Evolutionary conservation across 176 grass and related monocot species (phyloP), one percentile per base, ranked within the genome.

Genomic region (Musa beccarii): DNA sequence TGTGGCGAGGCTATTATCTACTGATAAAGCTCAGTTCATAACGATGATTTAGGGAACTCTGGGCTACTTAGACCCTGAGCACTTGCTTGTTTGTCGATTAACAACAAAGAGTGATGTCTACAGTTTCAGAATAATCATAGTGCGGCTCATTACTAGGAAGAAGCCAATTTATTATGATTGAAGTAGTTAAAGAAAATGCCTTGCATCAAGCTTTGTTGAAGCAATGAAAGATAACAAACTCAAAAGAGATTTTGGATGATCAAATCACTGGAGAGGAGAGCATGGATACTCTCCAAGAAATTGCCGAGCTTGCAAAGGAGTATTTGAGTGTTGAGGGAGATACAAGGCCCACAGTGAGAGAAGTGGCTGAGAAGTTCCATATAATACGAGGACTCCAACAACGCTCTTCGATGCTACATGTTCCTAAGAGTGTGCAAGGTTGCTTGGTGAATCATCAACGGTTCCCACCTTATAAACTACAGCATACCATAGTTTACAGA

Each of bases 331-430:
- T 88, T 72, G 84, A 34, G 16, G 74, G 92, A 6, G 81, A 90
- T 24, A 85, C 22, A 88, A 79, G 73, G 22, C 92, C 92, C 0
- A 76, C 64, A 10, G 90, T 90, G 88, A 85, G 79, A 56, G 92
- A 84, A 82, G 81, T 80, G 7, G 85, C 88, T 0, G 81, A 95
- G 3, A 87, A 54, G 11, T 66, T 90, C 5, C 80, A 84, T 43
- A 82, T 73, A 72, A 52, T 83, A 5, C 79, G 83, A 80, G 86
- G 83, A 72, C 76, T 82, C 71, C 82, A 80, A 63, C 54, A 65
- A 0, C 24, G 90, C 6, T 76, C 79, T 1, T 80, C 54, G 73
- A 29, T 10, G 69, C 66, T 80, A 86, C 69, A 12, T 1, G 26
- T 54, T 51, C 3, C 28, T 0, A 85, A 90, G 83, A 90, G 52